Evolutionary conservation across 2,329 filamentous ascomycete genomes (phyloP), one percentile per base, ranked within the genome.

Genomic region (Hymenoscyphus fructigenus): DNA sequence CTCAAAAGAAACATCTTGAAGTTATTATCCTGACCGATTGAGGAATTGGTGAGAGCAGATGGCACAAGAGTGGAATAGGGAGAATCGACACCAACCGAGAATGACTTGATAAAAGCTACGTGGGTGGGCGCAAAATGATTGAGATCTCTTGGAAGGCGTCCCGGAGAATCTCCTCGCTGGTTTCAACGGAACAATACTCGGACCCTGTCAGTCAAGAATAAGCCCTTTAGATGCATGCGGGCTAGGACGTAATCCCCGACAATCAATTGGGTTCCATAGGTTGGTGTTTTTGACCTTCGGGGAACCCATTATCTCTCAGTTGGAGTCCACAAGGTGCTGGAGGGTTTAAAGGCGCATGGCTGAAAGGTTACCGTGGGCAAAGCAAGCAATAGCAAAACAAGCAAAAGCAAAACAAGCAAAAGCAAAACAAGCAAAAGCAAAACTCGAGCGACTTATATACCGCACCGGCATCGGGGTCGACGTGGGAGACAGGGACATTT

Each of bases 381-480:
- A 44, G 7, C 23, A 47, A 26, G 38, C 34, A 28, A 38, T 28
- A 59, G 23, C 36, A 59, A 59, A 38, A 59, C 23, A n/a, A n/a
- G 38, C 34, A 28, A 38, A 41, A 59, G 23, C 36, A 59, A 59
- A 38, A 59, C 23, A n/a, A n/a, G n/a, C n/a, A n/a, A n/a, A n/a
- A n/a, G 29, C 56, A 26, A 23, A 44, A 2, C 23, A 47, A 26
- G 38, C 34, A 28, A 38, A 41, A 59, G 23, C 36, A 59, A 59
- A 38, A 59, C 23, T 26, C 10, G 34, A 36, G 26, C 20, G 57
- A 41, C 20, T 38, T 59, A 59, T 59, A 59, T 59, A 59, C 57
- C 57, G 36, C 57, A 59, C 28, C 26, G 55, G 55, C 55, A 57
- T 57, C 55, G 55, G 26, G 55, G 28, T 57, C 2, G 55, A 20